Evolutionary conservation across 1,284 basidiomycete genomes (phyloP).

Genomic region (Lentinus polychrous): DNA sequence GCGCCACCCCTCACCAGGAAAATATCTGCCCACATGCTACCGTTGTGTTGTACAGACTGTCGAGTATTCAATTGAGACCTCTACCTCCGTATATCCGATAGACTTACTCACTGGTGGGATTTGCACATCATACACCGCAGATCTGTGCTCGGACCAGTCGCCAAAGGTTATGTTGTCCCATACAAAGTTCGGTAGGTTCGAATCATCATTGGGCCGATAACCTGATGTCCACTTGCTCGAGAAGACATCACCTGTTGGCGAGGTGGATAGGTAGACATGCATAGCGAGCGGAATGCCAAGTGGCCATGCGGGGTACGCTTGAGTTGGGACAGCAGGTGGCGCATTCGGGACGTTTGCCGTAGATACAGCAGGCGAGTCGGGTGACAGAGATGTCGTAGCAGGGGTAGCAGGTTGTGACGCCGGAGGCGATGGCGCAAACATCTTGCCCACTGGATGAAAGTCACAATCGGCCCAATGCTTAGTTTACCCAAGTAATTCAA

Average conservation of each 20-base stretch:
- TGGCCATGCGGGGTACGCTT: slow-evolving; percentile 50
- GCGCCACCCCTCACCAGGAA: slow-evolving; percentile 67
- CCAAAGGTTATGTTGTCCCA: slow-evolving; percentile 86
- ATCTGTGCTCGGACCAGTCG: slow-evolving; percentile 67
- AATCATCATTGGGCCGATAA: slow-evolving; percentile 41
- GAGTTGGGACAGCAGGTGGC: slow-evolving; percentile 42
- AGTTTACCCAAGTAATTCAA: slow-evolving; percentile 6
- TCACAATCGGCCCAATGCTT: not conserved
- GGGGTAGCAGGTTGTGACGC: slow-evolving; percentile 24
- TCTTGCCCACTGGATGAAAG: slow-evolving; percentile 33
- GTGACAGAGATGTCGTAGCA: slow-evolving; percentile 21
- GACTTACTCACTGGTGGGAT: slow-evolving; percentile 58
- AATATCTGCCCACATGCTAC: slow-evolving; percentile 81
- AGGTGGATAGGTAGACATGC: slow-evolving; percentile 71
- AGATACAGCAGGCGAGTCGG: not conserved
- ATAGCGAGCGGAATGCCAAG: slow-evolving; percentile 57
- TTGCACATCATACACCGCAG: slow-evolving; percentile 59
- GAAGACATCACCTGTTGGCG: slow-evolving; percentile 54
- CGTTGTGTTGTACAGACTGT: slow-evolving; percentile 75
- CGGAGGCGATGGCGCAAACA: slow-evolving; percentile 31
- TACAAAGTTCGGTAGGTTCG: slow-evolving; percentile 55
- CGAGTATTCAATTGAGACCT: slow-evolving; percentile 1
- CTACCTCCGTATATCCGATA: not conserved
- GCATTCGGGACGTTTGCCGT: slow-evolving; percentile 27
- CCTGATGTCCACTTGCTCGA: slow-evolving; percentile 41